Base-by-base conservation (phyloP, 129 eudicot genomes). In the Flaveria ramosissima region DNA sequence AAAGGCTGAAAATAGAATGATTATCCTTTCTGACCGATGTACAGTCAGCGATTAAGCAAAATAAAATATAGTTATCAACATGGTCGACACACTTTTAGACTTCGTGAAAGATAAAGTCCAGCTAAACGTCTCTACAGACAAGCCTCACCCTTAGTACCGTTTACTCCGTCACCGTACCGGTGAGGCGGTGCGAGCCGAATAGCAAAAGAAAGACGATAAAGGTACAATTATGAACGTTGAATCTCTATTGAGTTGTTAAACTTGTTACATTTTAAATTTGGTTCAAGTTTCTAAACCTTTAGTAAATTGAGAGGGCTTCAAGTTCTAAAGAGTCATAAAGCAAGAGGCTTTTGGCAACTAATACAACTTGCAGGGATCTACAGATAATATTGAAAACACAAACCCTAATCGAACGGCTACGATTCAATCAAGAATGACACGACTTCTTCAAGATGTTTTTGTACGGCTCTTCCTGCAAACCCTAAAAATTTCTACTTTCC, bases 41-140 rank as follows among this genome's bases (percentile, higher is more conserved):
- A 92, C 93, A n/a, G 96, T 93, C 51, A 93, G 92, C 12, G 90
- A 93, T 14, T 96, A 90, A 85, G 95, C 98, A 9, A 93, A 84
- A 78, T 74, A 9, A 93, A 86, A 78, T 74, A 93, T 93, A 55
- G 95, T 93, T 56, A 86, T 80, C 69, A 88, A 89, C 23, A 78
- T 90, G 23, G 96, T 90, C 17, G 85, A 57, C 15, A 89, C 86
- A 23, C 74, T 93, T 48, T 87, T 90, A 21, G 96, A 93, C 78
- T 90, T 88, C 42, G 95, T 93, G 68, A 95, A 85, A 85, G 96
- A 90, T 76, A 93, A 93, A 75, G 96, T 88, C 67, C 96, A 90
- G 75, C 80, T 93, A 55, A 90, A 82, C 78, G 90, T 88, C 72
- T 88, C 88, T 9, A 90, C 91, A 0, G 96, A 27, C 30, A 32